Conservation (phyloP, 129 eudicot genomes). For the Centella asiatica region DNA sequence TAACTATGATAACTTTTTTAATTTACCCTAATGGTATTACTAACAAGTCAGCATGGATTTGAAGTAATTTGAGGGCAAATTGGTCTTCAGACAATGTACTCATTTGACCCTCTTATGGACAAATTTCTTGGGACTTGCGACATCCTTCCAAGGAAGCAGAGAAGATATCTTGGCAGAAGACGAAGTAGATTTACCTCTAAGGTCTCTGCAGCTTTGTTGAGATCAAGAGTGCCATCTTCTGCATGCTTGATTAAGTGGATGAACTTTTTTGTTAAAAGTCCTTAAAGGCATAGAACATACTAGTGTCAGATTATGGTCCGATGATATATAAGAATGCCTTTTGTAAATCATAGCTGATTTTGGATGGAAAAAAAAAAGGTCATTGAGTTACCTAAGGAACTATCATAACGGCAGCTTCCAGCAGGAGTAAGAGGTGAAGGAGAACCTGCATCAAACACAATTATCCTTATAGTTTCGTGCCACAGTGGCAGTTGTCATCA, state of each 20-base stretch:
- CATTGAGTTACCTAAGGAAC: constrained; percentile 67
- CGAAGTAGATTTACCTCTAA: constrained; percentile 88
- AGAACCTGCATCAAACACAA: constrained; percentile 54
- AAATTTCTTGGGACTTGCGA: too few relatives aligned
- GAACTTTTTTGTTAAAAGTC: constrained; percentile 86
- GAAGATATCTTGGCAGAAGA: too few relatives aligned
- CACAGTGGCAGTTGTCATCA: neutral
- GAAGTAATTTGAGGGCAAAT: too few relatives aligned
- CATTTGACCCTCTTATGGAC: too few relatives aligned
- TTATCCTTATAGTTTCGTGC: constrained; percentile 1
- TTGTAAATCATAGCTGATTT: neutral
- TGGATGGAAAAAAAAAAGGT: neutral
- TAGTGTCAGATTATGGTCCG: neutral
- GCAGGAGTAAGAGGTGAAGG: constrained; percentile 84
- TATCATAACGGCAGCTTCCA: constrained; percentile 89
- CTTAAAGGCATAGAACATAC: constrained; percentile 26
- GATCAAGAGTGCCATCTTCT: constrained; percentile 94
- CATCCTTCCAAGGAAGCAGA: too few relatives aligned
- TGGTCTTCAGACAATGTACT: too few relatives aligned
- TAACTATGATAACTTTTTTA: too few relatives aligned
- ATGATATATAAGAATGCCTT: neutral
- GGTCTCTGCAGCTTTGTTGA: constrained; percentile 95
- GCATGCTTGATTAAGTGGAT: constrained; percentile 83
- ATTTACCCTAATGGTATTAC: too few relatives aligned
- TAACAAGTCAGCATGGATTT: too few relatives aligned